Conservation (phyloP, 2,329 filamentous ascomycete species). For the Venturia oleaginea region DNA sequence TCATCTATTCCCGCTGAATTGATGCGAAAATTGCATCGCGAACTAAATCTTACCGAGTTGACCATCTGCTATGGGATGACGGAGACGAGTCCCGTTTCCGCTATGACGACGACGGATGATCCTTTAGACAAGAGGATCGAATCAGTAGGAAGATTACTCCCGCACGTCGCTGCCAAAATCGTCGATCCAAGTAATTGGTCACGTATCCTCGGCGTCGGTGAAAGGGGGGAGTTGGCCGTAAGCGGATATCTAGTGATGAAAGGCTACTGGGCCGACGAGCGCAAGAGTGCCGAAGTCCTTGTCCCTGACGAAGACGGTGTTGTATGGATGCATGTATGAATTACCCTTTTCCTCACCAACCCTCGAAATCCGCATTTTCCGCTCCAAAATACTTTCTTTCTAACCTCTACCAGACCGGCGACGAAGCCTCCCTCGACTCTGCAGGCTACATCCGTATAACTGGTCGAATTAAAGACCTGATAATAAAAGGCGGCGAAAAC, state of each 20-base stretch:
- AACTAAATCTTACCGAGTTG: constrained; percentile 68
- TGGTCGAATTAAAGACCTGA: constrained; percentile 86
- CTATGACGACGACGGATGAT: constrained; percentile 75
- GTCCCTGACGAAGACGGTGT: constrained; percentile 46
- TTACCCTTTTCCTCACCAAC: background rate
- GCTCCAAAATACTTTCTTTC: background rate
- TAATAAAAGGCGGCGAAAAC: constrained; percentile 92
- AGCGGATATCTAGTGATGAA: constrained; percentile 85
- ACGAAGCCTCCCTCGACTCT: constrained; percentile 77
- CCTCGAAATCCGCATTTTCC: background rate
- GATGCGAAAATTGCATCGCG: constrained; percentile 65
- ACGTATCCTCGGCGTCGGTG: constrained; percentile 51
- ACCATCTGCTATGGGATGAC: constrained; percentile 98
- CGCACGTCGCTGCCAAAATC: constrained; percentile 71
- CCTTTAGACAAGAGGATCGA: constrained; percentile 62
- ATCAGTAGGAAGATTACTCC: constrained; percentile 71
- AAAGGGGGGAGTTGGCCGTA: constrained; percentile 72
- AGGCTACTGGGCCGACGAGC: constrained; percentile 74
- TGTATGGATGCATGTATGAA: constrained; percentile 65
- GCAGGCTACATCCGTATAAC: constrained; percentile 84
- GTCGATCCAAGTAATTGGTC: constrained; percentile 58
- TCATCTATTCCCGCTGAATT: constrained; percentile 74
- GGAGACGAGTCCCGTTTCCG: constrained; percentile 65
- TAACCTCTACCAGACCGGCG: constrained; percentile 57
- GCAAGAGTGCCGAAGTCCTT: constrained; percentile 59